A percentile compares a stretch with the other conserved stretches of the same genome.
phyloP scores from a whole-genome alignment of 805 yeast genomes.

The Pichia heedii region DNA sequence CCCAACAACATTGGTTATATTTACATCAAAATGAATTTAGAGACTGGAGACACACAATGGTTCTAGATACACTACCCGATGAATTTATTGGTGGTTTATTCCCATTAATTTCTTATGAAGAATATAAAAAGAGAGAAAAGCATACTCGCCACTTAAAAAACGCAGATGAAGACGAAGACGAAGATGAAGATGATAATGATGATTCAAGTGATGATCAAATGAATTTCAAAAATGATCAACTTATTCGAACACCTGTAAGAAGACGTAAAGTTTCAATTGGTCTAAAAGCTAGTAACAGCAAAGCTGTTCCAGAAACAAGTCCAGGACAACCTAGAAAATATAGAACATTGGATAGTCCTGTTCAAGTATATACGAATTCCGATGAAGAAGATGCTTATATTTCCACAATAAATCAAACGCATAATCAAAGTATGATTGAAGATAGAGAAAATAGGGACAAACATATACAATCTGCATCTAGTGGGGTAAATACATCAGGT shows the following conservation, averaged over 20 bases:
- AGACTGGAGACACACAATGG: conserved; percentile 93
- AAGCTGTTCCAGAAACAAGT: conserved; percentile 82
- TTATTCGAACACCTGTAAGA: conserved; percentile 69
- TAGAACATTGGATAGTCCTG: conserved; percentile 28
- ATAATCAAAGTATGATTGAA: conserved; percentile 10
- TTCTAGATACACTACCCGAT: conserved; percentile 58
- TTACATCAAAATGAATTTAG: conserved; percentile 92
- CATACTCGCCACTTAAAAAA: no score
- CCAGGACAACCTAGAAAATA: conserved; percentile 95
- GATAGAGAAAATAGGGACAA: conserved; percentile 11
- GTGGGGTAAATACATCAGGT: conserved; percentile 1
- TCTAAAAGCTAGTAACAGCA: conserved; percentile 40
- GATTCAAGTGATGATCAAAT: conserved; percentile 20
- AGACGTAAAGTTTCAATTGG: conserved; percentile 62
- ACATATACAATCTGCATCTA: neutral
- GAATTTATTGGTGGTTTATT: conserved; percentile 58
- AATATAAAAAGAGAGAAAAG: conserved; percentile 41
- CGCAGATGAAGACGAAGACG: conserved; percentile 16
- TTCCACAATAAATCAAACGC: conserved; percentile 11
- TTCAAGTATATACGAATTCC: conserved; percentile 24
- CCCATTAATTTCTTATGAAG: conserved; percentile 54
- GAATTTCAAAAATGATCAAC: conserved; percentile 13
- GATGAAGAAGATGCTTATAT: conserved; percentile 28
- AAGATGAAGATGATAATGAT: conserved; percentile 7
- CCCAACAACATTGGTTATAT: conserved; percentile 98